A percentile compares a stretch with the other conserved stretches of the same genome.
Evolutionary conservation across 192 early-diverging fungal genomes (phyloP).

Genomic region (Ramicandelaber brevisporus): DNA sequence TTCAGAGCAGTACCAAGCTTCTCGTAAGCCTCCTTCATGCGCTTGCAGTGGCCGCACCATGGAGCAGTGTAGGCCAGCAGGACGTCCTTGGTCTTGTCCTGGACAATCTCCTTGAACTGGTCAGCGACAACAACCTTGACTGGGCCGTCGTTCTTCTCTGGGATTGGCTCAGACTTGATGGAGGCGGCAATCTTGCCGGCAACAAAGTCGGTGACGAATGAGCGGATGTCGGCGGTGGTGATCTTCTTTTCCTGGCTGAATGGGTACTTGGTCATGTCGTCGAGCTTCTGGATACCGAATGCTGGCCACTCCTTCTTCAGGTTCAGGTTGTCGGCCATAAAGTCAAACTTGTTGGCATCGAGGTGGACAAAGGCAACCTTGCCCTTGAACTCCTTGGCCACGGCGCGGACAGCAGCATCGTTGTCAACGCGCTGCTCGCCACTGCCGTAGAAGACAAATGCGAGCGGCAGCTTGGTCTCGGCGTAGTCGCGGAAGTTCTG

Average conservation of each 20-base stretch:
- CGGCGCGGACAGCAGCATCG: conserved; percentile 27
- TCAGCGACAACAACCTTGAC: conserved; percentile 79
- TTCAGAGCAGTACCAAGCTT: conserved; percentile 37
- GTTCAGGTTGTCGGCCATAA: conserved; percentile 69
- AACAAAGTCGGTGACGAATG: conserved; percentile 36
- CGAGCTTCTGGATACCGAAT: conserved; percentile 63
- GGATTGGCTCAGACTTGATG: conserved; percentile 62
- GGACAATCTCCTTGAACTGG: conserved; percentile 58
- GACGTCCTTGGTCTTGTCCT: conserved; percentile 67
- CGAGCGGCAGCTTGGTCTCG: conserved; percentile 66
- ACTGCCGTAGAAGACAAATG: conserved; percentile 57
- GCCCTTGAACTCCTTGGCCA: conserved; percentile 72
- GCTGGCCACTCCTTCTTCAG: conserved; percentile 84
- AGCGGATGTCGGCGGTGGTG: conserved; percentile 22
- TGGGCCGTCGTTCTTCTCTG: conserved; percentile 59
- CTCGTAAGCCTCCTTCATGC: conserved; percentile 50
- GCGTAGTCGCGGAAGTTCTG: conserved; percentile 77
- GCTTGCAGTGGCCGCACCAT: conserved; percentile 71
- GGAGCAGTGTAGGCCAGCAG: conserved; percentile 86
- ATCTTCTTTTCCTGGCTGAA: conserved; percentile 45
- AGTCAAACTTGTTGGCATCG: conserved; percentile 61
- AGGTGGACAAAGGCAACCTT: conserved; percentile 79
- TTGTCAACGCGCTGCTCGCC: conserved; percentile 28
- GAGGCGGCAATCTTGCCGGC: conserved; percentile 41
- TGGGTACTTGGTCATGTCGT: conserved; percentile 58